A percentile compares a stretch with the other conserved stretches of the same genome.
These are phyloP conservation scores for Saccharomyces hybrid DNA, from an alignment of 1,139 yeast genomes.

Conservation along the genomic window DNA sequence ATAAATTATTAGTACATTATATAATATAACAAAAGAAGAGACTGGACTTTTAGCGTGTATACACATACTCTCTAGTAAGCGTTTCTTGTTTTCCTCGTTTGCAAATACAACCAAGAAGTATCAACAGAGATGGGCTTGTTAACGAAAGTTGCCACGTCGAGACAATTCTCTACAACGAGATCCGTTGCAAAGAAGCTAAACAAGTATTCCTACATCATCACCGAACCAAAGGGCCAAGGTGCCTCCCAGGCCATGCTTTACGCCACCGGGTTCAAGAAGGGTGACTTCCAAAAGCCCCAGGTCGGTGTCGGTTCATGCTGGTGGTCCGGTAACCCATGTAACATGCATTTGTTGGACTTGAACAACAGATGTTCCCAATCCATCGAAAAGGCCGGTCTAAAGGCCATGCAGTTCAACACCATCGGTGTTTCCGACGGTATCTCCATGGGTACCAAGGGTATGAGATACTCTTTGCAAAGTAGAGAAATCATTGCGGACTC, in stretches of 20 bases:
- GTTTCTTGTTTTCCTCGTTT: not conserved
- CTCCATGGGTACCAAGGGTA: slow-evolving; percentile 93
- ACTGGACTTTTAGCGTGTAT: not conserved
- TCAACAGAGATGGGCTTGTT: slow-evolving; percentile 11
- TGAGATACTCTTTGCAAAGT: slow-evolving; percentile 90
- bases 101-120: not conserved
- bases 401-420: slow-evolving; percentile 93
- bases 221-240: slow-evolving; percentile 90
- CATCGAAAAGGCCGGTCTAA: slow-evolving; percentile 76
- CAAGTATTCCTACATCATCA: slow-evolving; percentile 73
- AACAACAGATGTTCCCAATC: slow-evolving; percentile 70
- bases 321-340: slow-evolving; percentile 98
- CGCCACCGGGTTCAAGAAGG: slow-evolving; percentile 86
- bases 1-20: not conserved
- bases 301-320: slow-evolving; percentile 94
- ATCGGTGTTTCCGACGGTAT: slow-evolving; percentile 96
- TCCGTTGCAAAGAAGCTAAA: slow-evolving; percentile 48
- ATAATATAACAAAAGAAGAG: not conserved
- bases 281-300: slow-evolving; percentile 77
- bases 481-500: slow-evolving; percentile 95
- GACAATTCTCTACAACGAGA: slow-evolving; percentile 24
- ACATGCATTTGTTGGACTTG: slow-evolving; percentile 86
- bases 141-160: slow-evolving; percentile 10
- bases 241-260: slow-evolving; percentile 99
- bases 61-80: not conserved